Evolutionary conservation across 169 alveolate species (phyloP), one percentile per base, ranked within the genome.

Genomic region (Ophryocystis elektroscirrha): DNA sequence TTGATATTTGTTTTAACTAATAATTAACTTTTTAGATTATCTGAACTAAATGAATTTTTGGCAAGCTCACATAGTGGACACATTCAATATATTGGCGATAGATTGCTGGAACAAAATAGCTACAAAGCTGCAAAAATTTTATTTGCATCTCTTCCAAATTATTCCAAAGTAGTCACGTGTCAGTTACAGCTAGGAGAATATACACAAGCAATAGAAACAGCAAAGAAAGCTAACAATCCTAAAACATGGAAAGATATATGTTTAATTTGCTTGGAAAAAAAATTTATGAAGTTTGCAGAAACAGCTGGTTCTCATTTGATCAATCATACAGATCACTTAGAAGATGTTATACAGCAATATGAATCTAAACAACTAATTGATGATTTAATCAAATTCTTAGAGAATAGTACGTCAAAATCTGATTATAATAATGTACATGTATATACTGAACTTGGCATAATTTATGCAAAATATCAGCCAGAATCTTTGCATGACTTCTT

Each of bases 371-470:
- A 91, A 27, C 74, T 75, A 60, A 69, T 75, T 53, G 77, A 74
- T n/a, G 93, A 87, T 71, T 75, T 83, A 43, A 70, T 84, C 16
- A 54, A 71, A 23, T 61, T 87, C 24, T 70, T 87, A 28, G 93
- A 82, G 50, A 22, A 51, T 73, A 22, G 85, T 75, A 56, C 78
- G 93, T 56, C 83, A 91, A 16, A 91, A 82, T 54, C 79, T 65
- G 35, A 72, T 77, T 22, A n/a, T n/a, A 12, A 32, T 12, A 32
- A 32, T 32, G n/a, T 67, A 41, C 85, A 83, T 47, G 81, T 91
- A 39, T 90, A 82, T 69, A 95, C 99, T 23, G 99, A 95, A 78
- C 79, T 95, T 46, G 98, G 97, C 46, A 89, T 91, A 27, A 69
- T 89, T 38, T 88, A 90, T 67, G 97, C 98, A 55, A 90, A 91